Evolutionary conservation across 306 rosid genomes (phyloP).

Genomic region (Dryas drummondii): DNA sequence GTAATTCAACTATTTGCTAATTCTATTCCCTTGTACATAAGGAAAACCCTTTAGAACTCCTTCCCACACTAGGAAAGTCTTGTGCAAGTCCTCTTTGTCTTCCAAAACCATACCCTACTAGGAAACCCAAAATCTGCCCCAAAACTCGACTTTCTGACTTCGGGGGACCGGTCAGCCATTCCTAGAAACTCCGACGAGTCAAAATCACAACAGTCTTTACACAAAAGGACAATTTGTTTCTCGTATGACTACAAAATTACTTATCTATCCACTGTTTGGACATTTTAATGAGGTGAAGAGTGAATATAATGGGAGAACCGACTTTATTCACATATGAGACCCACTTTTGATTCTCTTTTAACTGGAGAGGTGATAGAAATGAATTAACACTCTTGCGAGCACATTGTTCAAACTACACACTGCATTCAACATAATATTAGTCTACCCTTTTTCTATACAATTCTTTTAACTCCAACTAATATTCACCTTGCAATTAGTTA

Average conservation of each 20-base stretch:
- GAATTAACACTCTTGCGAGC: neutral
- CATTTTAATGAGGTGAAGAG: slow-evolving; percentile 2
- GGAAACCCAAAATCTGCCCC: too few species aligned
- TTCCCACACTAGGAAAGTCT: too few species aligned
- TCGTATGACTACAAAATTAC: neutral
- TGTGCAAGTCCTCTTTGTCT: too few species aligned
- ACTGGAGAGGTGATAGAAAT: neutral
- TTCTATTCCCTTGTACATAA: too few species aligned
- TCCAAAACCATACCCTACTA: too few species aligned
- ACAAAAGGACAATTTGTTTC: neutral
- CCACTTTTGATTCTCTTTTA: neutral
- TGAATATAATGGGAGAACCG: neutral
- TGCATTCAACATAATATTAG: neutral
- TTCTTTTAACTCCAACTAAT: neutral
- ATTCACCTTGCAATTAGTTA: neutral
- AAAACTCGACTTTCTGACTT: too few species aligned
- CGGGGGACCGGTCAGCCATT: too few species aligned
- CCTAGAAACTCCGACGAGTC: too few species aligned
- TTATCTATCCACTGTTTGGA: neutral
- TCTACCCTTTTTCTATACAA: neutral
- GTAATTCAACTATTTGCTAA: too few species aligned
- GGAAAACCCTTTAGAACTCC: too few species aligned
- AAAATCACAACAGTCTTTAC: neutral
- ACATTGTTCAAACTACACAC: neutral
- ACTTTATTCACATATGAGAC: neutral